Base-by-base conservation (phyloP, 352 stramenopile genomes). In the Phytophthora fragariae region DNA sequence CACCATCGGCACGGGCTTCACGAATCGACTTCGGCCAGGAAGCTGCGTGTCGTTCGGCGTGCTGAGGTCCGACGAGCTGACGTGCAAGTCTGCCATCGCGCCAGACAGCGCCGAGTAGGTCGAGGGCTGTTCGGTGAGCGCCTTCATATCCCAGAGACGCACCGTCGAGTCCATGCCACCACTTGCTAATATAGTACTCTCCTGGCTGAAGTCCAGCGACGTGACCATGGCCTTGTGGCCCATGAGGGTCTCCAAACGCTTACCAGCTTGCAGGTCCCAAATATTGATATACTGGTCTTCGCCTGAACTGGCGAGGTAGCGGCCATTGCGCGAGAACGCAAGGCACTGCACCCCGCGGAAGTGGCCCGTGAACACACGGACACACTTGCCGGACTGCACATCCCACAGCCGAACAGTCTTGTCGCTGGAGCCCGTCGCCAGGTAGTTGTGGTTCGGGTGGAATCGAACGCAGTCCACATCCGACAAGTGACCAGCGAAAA, bases 361-460 rank as follows among this genome's bases (percentile, higher is more conserved):
- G 82, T 98, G 96, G 33, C 95, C 96, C 54, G 89, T 97, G 71
- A 99, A 92, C 44, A 99, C 82, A 41, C 96, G 93, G 3, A 98
- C 82, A 77, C 94, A 98, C 63, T 91, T 89, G 49, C 94, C 96
- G 14, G 84, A 95, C 63, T 98, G 92, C 41, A 99, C 90, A 76
- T 99, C 96, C 95, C 95, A 99, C 11, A 99, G 79, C 37, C 97
- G 84, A 58, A 97, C 92, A 0, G 95, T 98, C 79, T 98, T 98
- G 77, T 99, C 97, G 63, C 95, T 97, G 29, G 90, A 97, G 7
- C 92, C 95, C 15, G 96, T 99, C 15, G 96, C 81, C 29, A 99
- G 60, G 68, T 99, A 99, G 76, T 98, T 98, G 82, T 95, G 94
- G 71, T 99, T 99, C 7, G 97, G 96, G 76, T 99, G 96, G 78